These are phyloP conservation scores for Esteya vermicola DNA, from an alignment of 2,329 filamentous ascomycete genomes.

Conservation along the genomic window DNA sequence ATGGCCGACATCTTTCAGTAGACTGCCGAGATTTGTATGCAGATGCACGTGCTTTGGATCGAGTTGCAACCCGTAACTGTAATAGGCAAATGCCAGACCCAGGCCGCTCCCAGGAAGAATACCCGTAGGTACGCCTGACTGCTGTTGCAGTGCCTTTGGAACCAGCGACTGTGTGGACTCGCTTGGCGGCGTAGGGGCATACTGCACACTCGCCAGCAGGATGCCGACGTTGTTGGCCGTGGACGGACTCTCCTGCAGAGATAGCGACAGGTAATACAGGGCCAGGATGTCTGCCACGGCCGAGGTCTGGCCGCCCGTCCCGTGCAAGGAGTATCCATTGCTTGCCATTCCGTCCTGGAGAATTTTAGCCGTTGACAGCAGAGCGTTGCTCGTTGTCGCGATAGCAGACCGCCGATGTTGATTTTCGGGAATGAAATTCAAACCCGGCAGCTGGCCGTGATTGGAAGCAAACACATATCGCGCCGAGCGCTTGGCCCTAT, in stretches of 20 bases:
- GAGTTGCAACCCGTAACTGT: slow-evolving; percentile 81
- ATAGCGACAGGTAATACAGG: slow-evolving; percentile 88
- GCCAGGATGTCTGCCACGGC: slow-evolving; percentile 86
- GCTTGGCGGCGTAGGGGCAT: slow-evolving; percentile 21
- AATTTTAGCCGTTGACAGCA: slow-evolving; percentile 91
- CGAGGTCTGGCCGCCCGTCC: slow-evolving; percentile 46
- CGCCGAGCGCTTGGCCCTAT: slow-evolving; percentile 70
- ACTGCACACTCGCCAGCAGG: slow-evolving; percentile 85
- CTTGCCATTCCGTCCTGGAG: slow-evolving; percentile 92
- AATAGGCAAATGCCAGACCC: slow-evolving; percentile 79
- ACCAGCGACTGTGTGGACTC: slow-evolving; percentile 1
- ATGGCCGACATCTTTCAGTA: slow-evolving; percentile 93
- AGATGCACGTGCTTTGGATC: slow-evolving; percentile 87
- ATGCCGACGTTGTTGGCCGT: slow-evolving; percentile 98
- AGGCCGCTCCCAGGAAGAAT: slow-evolving; percentile 77
- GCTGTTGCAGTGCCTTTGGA: slow-evolving; percentile 1
- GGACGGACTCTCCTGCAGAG: slow-evolving; percentile 87
- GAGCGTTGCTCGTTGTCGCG: slow-evolving; percentile 87
- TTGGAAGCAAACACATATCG: slow-evolving; percentile 65
- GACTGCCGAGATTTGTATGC: slow-evolving; percentile 88
- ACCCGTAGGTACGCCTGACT: slow-evolving; percentile 47
- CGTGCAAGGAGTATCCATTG: slow-evolving; percentile 33
- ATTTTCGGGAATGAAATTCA: slow-evolving; percentile 57
- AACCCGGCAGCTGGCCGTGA: slow-evolving; percentile 62
- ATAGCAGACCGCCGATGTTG: slow-evolving; percentile 65